Percentiles rank a stretch among this genome's conserved stretches.
Conservation (phyloP, 148 eudicot species). For the Vaccinium corymbosum region DNA sequence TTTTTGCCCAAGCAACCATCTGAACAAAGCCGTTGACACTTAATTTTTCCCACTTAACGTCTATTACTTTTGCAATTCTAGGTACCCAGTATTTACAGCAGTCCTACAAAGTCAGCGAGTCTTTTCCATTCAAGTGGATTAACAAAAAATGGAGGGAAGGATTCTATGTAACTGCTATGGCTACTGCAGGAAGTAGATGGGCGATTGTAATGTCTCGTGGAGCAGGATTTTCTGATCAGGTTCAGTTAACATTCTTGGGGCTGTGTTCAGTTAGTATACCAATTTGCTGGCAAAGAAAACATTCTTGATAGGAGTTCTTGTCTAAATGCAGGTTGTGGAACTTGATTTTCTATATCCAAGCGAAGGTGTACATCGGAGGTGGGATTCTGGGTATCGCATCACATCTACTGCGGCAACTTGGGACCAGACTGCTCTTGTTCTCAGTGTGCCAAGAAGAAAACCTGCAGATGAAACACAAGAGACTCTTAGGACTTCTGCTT, state of each 20-base stretch:
- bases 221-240: slow-evolving; percentile 84
- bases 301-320: neutral
- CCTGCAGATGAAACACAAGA: slow-evolving; percentile 91
- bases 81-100: slow-evolving; percentile 85
- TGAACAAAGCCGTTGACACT: neutral
- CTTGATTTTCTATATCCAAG: slow-evolving; percentile 95
- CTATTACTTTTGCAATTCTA: slow-evolving; percentile 20
- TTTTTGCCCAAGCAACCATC: too few relatives aligned
- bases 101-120: slow-evolving; percentile 93
- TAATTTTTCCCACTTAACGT: neutral
- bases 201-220: slow-evolving; percentile 98
- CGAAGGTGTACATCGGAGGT: slow-evolving; percentile 90
- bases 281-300: neutral
- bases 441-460: slow-evolving; percentile 76
- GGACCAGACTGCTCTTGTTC: slow-evolving; percentile 84
- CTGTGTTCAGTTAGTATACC: neutral
- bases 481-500: slow-evolving; percentile 87
- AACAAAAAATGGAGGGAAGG: slow-evolving; percentile 96
- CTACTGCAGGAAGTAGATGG: slow-evolving; percentile 89
- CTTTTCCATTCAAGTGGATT: slow-evolving; percentile 96
- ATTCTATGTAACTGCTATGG: slow-evolving; percentile 88
- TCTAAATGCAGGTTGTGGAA: slow-evolving; percentile 70
- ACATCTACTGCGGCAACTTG: slow-evolving; percentile 82
- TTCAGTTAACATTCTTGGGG: slow-evolving; percentile 18
- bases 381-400: slow-evolving; percentile 91